Conservation (phyloP, 2,329 filamentous ascomycete species). For the Exophiala calicioides region DNA sequence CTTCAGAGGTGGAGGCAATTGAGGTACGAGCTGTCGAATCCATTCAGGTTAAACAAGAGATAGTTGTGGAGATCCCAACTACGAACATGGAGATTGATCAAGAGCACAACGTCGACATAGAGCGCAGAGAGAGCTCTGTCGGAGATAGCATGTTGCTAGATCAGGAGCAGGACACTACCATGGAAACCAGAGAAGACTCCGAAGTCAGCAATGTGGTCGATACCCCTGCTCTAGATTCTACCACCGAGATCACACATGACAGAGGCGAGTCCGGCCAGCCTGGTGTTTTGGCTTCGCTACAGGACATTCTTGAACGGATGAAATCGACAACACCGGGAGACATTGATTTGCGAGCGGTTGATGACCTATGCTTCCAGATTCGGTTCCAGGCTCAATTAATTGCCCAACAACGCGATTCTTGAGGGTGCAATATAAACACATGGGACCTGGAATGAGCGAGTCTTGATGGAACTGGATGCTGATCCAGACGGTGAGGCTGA, state of each 20-base stretch:
- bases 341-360: constrained; percentile 24
- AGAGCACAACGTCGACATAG: constrained; percentile 1
- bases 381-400: constrained; percentile 25
- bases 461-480: too few relatives aligned
- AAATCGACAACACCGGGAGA: constrained; percentile 10
- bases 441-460: too few relatives aligned
- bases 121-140: too few relatives aligned
- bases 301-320: constrained; percentile 20
- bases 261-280: background rate
- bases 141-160: too few relatives aligned
- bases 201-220: too few relatives aligned
- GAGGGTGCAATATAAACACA: background rate
- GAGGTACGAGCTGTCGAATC: too few relatives aligned
- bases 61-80: too few relatives aligned
- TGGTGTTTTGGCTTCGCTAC: constrained; percentile 18
- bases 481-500: too few relatives aligned
- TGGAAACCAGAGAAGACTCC: too few relatives aligned
- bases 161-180: too few relatives aligned
- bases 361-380: constrained; percentile 30
- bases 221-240: too few relatives aligned
- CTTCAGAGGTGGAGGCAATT: constrained; percentile 1
- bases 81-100: background rate
- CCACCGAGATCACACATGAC: too few relatives aligned
- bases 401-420: constrained; percentile 7
- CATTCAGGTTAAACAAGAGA: background rate